A percentile compares a stretch with the other conserved stretches of the same genome.
phyloP scores from a whole-genome alignment of 2,329 filamentous ascomycete genomes.

The Nemania diffusa region DNA sequence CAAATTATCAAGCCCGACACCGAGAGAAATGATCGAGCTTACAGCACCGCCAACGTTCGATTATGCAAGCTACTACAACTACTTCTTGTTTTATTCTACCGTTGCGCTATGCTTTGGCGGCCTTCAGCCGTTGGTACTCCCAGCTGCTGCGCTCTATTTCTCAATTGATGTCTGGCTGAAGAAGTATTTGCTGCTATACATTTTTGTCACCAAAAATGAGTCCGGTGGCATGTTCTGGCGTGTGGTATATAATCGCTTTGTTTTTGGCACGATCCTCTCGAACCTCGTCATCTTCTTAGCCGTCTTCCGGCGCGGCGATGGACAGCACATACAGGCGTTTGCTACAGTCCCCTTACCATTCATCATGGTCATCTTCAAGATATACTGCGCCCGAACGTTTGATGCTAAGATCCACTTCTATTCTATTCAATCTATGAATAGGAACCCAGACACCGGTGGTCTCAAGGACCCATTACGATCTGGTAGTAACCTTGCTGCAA shows the following conservation, averaged over 20 bases:
- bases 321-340: conserved; percentile 69
- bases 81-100: conserved; percentile 93
- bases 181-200: conserved; percentile 94
- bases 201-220: conserved; percentile 96
- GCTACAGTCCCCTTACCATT: conserved; percentile 79
- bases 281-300: conserved; percentile 83
- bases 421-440: conserved; percentile 69
- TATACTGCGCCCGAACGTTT: conserved; percentile 80
- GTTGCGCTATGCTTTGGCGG: conserved; percentile 86
- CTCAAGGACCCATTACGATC: conserved; percentile 65
- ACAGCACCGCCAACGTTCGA: conserved; percentile 94
- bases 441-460: conserved; percentile 57
- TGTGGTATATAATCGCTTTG: conserved; percentile 88
- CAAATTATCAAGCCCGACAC: conserved; percentile 87
- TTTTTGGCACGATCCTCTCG: conserved; percentile 82
- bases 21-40: conserved; percentile 88
- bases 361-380: conserved; percentile 84
- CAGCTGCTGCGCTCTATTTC: conserved; percentile 91
- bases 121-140: conserved; percentile 87
- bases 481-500: conserved; percentile 73
- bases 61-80: conserved; percentile 97
- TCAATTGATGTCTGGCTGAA: conserved; percentile 86
- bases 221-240: conserved; percentile 95
- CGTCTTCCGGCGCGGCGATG: conserved; percentile 75
- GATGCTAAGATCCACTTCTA: conserved; percentile 86